phyloP scores from a whole-genome alignment of 345 rosid species.

The Alliaria petiolata region DNA sequence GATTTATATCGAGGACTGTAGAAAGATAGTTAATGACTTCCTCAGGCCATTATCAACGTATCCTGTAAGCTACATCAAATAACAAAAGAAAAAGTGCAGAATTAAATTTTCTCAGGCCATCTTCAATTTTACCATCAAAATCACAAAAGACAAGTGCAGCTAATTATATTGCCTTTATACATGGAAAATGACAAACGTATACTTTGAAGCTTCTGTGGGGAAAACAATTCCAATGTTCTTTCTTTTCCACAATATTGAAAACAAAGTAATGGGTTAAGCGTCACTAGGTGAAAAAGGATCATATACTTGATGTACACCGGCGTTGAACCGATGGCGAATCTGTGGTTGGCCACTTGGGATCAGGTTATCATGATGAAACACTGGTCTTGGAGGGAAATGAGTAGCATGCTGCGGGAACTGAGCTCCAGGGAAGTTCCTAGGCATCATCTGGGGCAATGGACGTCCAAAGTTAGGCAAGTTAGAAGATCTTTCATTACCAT shows the following conservation, averaged over 20 bases:
- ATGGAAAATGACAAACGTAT: not conserved
- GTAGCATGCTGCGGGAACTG: conserved; percentile 39
- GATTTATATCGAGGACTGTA: not conserved
- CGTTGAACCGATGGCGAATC: conserved; percentile 38
- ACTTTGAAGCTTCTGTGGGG: not conserved
- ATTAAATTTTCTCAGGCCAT: too few relatives aligned
- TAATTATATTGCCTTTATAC: conserved; percentile 4
- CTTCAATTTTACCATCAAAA: not conserved
- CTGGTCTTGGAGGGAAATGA: conserved; percentile 53
- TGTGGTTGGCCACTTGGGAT: conserved; percentile 32
- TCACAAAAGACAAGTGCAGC: not conserved
- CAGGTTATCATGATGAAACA: conserved; percentile 38
- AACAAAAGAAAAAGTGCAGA: too few relatives aligned
- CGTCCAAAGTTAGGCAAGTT: conserved; percentile 41
- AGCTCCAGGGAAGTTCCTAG: conserved; percentile 41
- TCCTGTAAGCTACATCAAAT: too few relatives aligned
- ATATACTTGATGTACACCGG: conserved; percentile 56
- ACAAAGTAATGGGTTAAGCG: not conserved
- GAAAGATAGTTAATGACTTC: not conserved
- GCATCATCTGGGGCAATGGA: conserved; percentile 41
- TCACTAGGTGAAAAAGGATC: conserved; percentile 87
- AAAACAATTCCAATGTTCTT: not conserved
- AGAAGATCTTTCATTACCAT: conserved; percentile 39
- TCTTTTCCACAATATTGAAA: not conserved
- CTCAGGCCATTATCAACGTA: not conserved